phyloP scores from a whole-genome alignment of 2,329 filamentous ascomycete genomes.

The Daldinia sp. region DNA sequence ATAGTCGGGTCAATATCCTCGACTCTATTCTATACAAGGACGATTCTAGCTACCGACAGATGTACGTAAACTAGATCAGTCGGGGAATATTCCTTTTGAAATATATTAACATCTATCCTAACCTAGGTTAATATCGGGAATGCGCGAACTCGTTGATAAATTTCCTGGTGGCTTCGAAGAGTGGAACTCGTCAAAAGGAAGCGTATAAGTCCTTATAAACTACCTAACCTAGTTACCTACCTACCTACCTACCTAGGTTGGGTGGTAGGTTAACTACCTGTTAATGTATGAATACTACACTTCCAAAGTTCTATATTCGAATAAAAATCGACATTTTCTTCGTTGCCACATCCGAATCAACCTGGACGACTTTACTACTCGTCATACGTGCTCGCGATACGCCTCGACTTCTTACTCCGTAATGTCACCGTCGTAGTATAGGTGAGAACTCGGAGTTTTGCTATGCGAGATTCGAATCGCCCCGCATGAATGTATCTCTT shows the following conservation, averaged over 20 bases:
- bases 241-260: too few species aligned
- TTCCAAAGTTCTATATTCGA: neutral
- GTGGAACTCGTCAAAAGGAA: slow-evolving; percentile 16
- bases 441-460: neutral
- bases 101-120: neutral
- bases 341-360: neutral
- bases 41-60: slow-evolving; percentile 34
- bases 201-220: neutral
- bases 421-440: neutral
- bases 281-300: neutral
- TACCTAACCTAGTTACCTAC: too few species aligned
- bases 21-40: slow-evolving; percentile 39
- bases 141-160: slow-evolving; percentile 36
- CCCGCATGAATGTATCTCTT: neutral
- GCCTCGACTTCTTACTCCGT: neutral
- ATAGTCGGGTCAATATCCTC: slow-evolving; percentile 37
- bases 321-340: neutral
- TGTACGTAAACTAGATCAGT: slow-evolving; percentile 11
- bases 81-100: neutral
- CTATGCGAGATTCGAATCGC: neutral
- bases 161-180: slow-evolving; percentile 35
- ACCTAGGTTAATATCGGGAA: slow-evolving; percentile 33
- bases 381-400: neutral
- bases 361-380: neutral
- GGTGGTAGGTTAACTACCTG: neutral